These are phyloP conservation scores for Auricularia heimuer DNA, from an alignment of 768 basidiomycete species.

Conservation along the genomic window DNA sequence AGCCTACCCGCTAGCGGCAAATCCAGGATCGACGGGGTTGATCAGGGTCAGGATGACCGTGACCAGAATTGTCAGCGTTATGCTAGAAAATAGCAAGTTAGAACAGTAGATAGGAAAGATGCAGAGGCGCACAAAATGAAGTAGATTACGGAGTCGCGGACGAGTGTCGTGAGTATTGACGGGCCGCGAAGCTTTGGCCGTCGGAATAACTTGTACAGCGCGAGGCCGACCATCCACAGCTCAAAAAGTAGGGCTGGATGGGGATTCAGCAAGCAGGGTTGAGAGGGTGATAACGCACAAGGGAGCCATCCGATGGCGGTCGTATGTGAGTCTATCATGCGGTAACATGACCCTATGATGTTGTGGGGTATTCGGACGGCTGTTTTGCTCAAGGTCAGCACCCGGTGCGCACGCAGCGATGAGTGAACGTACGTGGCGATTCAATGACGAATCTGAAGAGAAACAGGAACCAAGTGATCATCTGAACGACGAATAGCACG, in stretches of 20 bases:
- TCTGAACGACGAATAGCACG: not conserved
- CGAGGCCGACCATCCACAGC: not conserved
- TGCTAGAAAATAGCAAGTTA: not conserved
- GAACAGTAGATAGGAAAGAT: not conserved
- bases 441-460: not conserved
- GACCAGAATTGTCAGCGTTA: not conserved
- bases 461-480: not conserved
- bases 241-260: not conserved
- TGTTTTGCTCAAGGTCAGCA: not conserved
- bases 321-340: not conserved
- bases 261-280: too few relatives aligned
- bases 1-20: not conserved
- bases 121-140: not conserved
- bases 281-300: not conserved
- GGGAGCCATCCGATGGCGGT: not conserved
- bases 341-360: not conserved
- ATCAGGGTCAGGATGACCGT: not conserved
- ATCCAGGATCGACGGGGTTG: not conserved
- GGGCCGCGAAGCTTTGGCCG: not conserved
- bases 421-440: not conserved
- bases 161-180: not conserved
- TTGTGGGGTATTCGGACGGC: not conserved
- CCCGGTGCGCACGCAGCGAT: not conserved
- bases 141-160: not conserved
- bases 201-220: not conserved